Conservation (phyloP, 2,329 filamentous ascomycete species). For the Periconia sp. region DNA sequence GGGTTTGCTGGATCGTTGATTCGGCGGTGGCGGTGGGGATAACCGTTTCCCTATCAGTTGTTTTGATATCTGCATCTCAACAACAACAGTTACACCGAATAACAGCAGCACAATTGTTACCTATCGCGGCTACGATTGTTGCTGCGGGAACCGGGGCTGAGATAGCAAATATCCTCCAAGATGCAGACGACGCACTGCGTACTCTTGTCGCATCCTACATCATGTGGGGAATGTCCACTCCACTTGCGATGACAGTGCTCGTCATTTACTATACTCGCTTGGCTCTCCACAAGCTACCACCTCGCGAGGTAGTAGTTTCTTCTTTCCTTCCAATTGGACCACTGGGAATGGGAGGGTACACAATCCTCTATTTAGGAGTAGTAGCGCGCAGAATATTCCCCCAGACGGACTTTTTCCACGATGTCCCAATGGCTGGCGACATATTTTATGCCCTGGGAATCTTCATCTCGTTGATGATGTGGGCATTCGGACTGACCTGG, state of each 20-base stretch:
- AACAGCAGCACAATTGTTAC: constrained; percentile 66
- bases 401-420: constrained; percentile 39
- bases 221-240: constrained; percentile 67
- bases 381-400: constrained; percentile 48
- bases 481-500: constrained; percentile 60
- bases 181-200: constrained; percentile 57
- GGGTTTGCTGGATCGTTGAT: constrained; percentile 55
- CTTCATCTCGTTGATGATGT: constrained; percentile 56
- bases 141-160: constrained; percentile 66
- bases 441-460: constrained; percentile 63
- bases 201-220: constrained; percentile 68
- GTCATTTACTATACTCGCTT: constrained; percentile 71
- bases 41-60: constrained; percentile 54
- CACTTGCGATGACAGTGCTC: constrained; percentile 63
- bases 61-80: constrained; percentile 51
- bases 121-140: constrained; percentile 68
- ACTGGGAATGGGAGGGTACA: constrained; percentile 66
- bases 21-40: constrained; percentile 46
- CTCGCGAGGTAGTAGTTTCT: constrained; percentile 67
- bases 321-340: constrained; percentile 69
- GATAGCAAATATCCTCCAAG: constrained; percentile 61
- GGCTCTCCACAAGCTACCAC: constrained; percentile 66
- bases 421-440: constrained; percentile 49
- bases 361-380: constrained; percentile 55
- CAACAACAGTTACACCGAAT: constrained; percentile 47